Evolutionary conservation across 441 rosid species (phyloP), one percentile per base, ranked within the genome.

Genomic region (Pelargonium cotyledonis): DNA sequence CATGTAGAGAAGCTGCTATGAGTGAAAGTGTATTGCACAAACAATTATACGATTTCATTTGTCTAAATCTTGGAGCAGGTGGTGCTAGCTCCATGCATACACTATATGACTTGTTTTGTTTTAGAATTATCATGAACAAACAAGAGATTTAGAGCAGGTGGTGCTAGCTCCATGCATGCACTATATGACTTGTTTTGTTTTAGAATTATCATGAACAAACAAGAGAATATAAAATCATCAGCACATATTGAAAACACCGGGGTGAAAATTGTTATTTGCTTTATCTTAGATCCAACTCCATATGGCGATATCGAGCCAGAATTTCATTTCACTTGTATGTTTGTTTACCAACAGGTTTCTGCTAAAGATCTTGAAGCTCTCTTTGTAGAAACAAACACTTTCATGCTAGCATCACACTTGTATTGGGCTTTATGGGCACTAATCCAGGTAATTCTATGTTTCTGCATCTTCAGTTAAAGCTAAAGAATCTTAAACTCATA

Each of bases 391-490:
- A 2, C 94, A 69, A 90, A 87, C 68, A 85, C 88, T 0, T 92
- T 75, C 79, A 88, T 84, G 83, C 72, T 92, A 74, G 95, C 95
- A 64, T 83, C 97, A 26, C 96, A 95, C 81, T 61, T 95, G 65
- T 82, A 80, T 73, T 95, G 97, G 99, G 96, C 98, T 8, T 73
- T 89, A 73, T 95, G 99, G 99, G 96, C 94, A 4, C 78, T 92
- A 63, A 95, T 95, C 73, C 99, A 95, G 98, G 99, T 90, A 82
- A 16, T 14, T n/a, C 31, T 26, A 43, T 61, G 3, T 38, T 31
- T 43, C 58, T 5, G 29, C 8, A 41, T 49, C 18, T 51, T 65
- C 23, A 12, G 67, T 47, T 64, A 69, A 29, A 64, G 14, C 51
- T 47, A 63, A 63, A 18, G 38, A n/a, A 64, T 70, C 14, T 1